Conservation (phyloP, 345 rosid genomes). For the Brassica carinata region DNA sequence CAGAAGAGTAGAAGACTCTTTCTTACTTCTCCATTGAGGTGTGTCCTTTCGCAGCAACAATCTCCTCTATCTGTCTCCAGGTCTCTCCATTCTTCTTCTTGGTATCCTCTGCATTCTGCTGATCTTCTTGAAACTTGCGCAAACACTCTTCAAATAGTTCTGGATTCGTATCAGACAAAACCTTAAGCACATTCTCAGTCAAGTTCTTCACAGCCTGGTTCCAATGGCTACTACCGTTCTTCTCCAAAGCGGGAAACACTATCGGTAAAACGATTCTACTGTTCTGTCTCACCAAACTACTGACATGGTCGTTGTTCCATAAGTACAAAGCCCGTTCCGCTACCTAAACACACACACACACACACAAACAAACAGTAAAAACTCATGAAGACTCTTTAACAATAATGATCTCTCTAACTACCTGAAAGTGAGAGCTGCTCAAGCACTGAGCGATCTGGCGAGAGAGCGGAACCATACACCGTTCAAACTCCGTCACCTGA, state of each 20-base stretch:
- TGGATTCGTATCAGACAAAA: conserved; percentile 40
- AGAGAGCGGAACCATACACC: conserved; percentile 84
- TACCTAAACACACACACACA: conserved; percentile 31
- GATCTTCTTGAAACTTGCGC: conserved; percentile 44
- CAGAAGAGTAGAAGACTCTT: conserved; percentile 7
- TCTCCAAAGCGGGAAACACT: conserved; percentile 45
- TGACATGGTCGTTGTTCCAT: conserved; percentile 46
- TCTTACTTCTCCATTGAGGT: conserved; percentile 34
- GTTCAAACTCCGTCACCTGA: conserved; percentile 77
- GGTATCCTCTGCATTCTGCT: conserved; percentile 37
- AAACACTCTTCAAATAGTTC: conserved; percentile 45
- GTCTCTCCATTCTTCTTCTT: conserved; percentile 43
- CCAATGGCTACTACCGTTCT: conserved; percentile 43
- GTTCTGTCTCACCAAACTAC: conserved; percentile 42
- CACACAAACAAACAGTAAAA: conserved; percentile 2
- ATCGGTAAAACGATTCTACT: conserved; percentile 40
- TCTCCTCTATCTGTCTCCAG: conserved; percentile 71
- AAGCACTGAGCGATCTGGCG: conserved; percentile 72
- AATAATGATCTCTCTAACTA: background rate
- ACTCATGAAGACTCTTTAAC: background rate
- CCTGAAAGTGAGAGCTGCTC: conserved; percentile 92
- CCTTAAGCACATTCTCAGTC: conserved; percentile 44
- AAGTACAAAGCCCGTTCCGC: conserved; percentile 45
- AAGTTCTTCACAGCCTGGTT: conserved; percentile 44
- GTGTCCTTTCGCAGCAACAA: conserved; percentile 53